These are phyloP conservation scores for Fusarium nelsonii DNA, from an alignment of 2,329 filamentous ascomycete species.

Conservation along the genomic window DNA sequence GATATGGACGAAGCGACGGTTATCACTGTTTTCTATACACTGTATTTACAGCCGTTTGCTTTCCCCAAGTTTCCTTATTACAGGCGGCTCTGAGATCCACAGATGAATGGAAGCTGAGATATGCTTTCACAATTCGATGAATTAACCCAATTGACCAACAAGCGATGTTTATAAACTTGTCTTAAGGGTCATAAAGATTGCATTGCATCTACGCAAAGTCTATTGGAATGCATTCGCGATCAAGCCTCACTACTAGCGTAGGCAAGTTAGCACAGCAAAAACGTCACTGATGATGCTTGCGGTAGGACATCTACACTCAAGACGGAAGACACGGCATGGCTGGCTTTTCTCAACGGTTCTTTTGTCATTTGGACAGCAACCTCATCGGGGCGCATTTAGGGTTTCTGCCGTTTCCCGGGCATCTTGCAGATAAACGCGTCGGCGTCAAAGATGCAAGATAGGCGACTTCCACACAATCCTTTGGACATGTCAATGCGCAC, in stretches of 20 bases:
- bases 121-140: neutral
- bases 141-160: neutral
- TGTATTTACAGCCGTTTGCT: conserved; percentile 25
- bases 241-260: conserved; percentile 14
- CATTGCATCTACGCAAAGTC: neutral
- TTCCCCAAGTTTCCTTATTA: neutral
- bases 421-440: conserved; percentile 12
- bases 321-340: conserved; percentile 9
- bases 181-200: neutral
- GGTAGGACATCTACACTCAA: conserved; percentile 2
- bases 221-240: conserved; percentile 25
- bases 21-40: conserved; percentile 20
- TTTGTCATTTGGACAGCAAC: conserved; percentile 1
- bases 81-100: no score
- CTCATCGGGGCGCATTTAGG: conserved; percentile 25
- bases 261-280: conserved; percentile 15
- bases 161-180: neutral
- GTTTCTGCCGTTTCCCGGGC: conserved; percentile 29
- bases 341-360: conserved; percentile 25
- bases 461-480: neutral
- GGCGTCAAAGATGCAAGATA: conserved; percentile 12
- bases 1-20: conserved; percentile 5
- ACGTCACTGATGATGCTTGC: conserved; percentile 40
- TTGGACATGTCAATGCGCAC: neutral
- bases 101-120: neutral